Evolutionary conservation across 2,329 filamentous ascomycete species (phyloP), one percentile per base, ranked within the genome.

Genomic region (Penicillium occitanis): DNA sequence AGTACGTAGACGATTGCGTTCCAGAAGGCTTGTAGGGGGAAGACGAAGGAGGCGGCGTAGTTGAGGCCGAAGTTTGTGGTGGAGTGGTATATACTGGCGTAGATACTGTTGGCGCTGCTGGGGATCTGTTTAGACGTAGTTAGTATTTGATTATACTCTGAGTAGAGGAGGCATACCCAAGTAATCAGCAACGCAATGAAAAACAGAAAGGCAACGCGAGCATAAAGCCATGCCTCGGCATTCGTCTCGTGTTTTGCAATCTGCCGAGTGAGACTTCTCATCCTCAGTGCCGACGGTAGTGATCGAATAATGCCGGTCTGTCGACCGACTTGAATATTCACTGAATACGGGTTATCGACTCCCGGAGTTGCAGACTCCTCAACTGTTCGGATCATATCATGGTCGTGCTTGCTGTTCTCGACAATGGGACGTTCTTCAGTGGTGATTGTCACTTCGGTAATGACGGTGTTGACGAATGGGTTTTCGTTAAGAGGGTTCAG

Each of bases 11-110:
- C 91, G 66, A 90, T 75, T 7, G 87, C 84, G 75, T 94, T 94
- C 90, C 91, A 93, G 72, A 92, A 90, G 0, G 91, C 91, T 74
- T 94, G 91, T 0, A 92, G 82, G 0, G 91, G 91, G 4, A 94
- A 82, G 1, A 93, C 90, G 40, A 91, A 83, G 0, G 90, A 87
- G 35, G 88, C 88, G 71, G 88, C 85, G 69, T 89, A 86, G 72
- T 90, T 87, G 30, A 93, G 84, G 0, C 83, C 78, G 30, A 87
- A 82, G 8, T 82, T 83, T 0, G 83, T 77, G 4, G 81, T 63
- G 40, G 83, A 78, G 0, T 81, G 77, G 71, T 90, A 81, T 3
- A 87, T 81, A 17, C 91, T 81, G 1, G 86, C 87, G 77, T 89
- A 92, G 17, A 93, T 84, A 5, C 91, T 85, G 75, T 94, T 93